A percentile compares a stretch with the other conserved stretches of the same genome.
phyloP scores from a whole-genome alignment of 192 early-diverging fungal species.

The Entomortierella chlamydospora region DNA sequence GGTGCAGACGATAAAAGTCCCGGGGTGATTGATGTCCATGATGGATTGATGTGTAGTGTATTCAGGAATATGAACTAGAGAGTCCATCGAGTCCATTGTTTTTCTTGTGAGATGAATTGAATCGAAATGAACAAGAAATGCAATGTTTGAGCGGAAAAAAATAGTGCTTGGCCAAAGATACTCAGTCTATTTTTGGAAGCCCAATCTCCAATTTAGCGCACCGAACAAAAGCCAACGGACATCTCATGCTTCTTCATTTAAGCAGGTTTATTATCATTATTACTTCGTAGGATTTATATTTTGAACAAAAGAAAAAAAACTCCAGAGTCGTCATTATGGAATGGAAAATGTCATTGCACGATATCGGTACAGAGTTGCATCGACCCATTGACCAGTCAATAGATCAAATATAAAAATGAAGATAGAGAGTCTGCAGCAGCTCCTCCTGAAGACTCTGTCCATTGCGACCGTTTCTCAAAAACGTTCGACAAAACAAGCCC shows the following conservation, averaged over 20 bases:
- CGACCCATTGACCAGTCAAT: neutral
- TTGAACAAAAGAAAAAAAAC: too few species aligned
- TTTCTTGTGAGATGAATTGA: neutral
- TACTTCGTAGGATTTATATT: too few species aligned
- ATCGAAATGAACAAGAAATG: neutral
- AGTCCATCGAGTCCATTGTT: too few species aligned
- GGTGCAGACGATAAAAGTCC: constrained; percentile 42
- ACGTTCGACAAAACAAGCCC: neutral
- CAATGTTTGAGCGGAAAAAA: neutral
- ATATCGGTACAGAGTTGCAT: too few species aligned
- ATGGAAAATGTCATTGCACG: neutral
- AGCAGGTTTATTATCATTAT: too few species aligned
- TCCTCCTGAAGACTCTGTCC: too few species aligned
- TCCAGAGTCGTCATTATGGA: too few species aligned
- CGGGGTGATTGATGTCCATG: constrained; percentile 23
- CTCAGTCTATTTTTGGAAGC: neutral
- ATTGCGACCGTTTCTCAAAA: neutral
- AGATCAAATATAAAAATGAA: neutral
- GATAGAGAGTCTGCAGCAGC: too few species aligned
- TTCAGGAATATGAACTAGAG: constrained; percentile 5
- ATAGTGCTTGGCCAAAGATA: neutral
- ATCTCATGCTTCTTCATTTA: too few species aligned
- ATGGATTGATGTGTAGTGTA: constrained; percentile 23
- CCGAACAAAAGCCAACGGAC: too few species aligned
- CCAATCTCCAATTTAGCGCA: neutral